These are phyloP conservation scores for Jaenimonas drosophilae DNA, from an alignment of 208 protist species.

Conservation along the genomic window DNA sequence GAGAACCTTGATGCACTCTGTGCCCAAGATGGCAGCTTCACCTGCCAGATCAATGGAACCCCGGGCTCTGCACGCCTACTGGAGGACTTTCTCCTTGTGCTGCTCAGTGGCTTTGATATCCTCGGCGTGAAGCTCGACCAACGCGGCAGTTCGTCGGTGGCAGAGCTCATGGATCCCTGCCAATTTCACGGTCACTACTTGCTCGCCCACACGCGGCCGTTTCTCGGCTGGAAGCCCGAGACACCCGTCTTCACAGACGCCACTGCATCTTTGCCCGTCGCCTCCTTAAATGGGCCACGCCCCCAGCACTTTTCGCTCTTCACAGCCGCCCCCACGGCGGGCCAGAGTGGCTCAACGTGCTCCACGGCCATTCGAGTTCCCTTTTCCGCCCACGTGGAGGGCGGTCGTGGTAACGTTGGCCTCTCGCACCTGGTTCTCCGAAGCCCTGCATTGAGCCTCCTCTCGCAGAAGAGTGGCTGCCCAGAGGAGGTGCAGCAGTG, in stretches of 20 bases:
- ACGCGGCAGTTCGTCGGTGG: constrained; percentile 4
- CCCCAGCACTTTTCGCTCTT: background rate
- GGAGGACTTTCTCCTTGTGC: constrained; percentile 47
- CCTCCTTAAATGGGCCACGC: background rate
- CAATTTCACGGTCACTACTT: constrained; percentile 42
- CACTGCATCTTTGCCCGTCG: too few species aligned
- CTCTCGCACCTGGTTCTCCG: constrained; percentile 58
- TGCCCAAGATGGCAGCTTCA: constrained; percentile 31
- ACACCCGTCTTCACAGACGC: constrained; percentile 1
- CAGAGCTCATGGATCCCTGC: constrained; percentile 11
- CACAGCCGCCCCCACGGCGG: background rate
- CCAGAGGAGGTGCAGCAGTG: constrained; percentile 15
- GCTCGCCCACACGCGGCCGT: constrained; percentile 51
- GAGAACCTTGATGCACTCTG: constrained; percentile 35
- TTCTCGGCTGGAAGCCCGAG: constrained; percentile 60
- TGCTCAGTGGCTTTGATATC: constrained; percentile 70
- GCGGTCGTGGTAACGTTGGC: constrained; percentile 2
- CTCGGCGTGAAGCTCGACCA: constrained; percentile 30
- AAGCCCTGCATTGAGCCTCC: constrained; percentile 15
- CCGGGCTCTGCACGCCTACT: constrained; percentile 29
- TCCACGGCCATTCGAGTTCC: constrained; percentile 18
- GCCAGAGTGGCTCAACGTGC: too few species aligned
- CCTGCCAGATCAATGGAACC: constrained; percentile 58
- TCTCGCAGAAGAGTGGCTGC: constrained; percentile 11
- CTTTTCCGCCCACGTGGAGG: constrained; percentile 48